Evolutionary conservation across 306 rosid genomes (phyloP).

Genomic region (Castanospermum australe): DNA sequence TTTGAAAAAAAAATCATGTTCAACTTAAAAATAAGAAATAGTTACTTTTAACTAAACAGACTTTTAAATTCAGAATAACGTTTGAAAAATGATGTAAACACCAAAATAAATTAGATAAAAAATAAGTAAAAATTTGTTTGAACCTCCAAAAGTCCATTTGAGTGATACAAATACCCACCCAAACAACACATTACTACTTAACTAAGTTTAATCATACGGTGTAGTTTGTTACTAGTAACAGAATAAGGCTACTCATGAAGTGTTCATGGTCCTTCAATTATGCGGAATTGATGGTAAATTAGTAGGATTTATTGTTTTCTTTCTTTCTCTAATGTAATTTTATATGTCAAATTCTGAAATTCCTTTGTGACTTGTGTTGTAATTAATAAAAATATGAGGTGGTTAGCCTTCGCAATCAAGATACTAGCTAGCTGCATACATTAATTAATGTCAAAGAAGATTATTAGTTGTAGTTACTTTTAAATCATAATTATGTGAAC

Average conservation of each 20-base stretch:
- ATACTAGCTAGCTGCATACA: neutral
- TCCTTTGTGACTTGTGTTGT: neutral
- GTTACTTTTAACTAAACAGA: too few relatives aligned
- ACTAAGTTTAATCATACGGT: neutral
- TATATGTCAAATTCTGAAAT: neutral
- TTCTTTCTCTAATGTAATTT: neutral
- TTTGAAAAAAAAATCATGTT: too few relatives aligned
- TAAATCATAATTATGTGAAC: neutral
- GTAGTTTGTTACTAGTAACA: neutral
- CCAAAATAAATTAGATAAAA: too few relatives aligned
- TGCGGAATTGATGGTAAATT: neutral
- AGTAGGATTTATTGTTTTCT: neutral
- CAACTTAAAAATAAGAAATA: too few relatives aligned
- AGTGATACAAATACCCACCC: too few relatives aligned
- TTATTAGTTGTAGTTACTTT: neutral
- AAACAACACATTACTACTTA: too few relatives aligned
- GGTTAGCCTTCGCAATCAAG: neutral
- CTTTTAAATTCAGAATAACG: too few relatives aligned
- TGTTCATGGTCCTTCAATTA: neutral
- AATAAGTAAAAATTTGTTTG: too few relatives aligned
- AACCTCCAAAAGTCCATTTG: too few relatives aligned
- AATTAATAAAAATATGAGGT: neutral
- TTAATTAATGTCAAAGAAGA: too few relatives aligned
- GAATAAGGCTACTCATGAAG: neutral
- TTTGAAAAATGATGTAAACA: too few relatives aligned